These are phyloP conservation scores for Russula foetens DNA, from an alignment of 768 basidiomycete species.

Conservation along the genomic window DNA sequence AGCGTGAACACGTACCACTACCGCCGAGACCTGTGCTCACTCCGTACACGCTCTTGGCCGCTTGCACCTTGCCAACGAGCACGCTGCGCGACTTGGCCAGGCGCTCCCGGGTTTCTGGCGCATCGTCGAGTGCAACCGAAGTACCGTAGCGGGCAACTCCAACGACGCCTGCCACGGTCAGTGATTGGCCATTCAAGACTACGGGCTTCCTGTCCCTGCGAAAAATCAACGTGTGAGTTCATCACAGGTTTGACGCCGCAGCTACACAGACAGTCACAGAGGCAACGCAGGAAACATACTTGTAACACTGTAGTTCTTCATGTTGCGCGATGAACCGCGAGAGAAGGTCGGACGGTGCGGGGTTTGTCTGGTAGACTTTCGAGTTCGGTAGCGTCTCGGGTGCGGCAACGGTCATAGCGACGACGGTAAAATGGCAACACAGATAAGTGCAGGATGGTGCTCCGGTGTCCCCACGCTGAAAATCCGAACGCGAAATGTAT, in stretches of 20 bases:
- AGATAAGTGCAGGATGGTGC: not conserved
- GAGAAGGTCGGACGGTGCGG: conserved; percentile 33
- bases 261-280: not conserved
- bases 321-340: conserved; percentile 48
- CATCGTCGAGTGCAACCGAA: conserved; percentile 41
- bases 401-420: not conserved
- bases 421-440: not conserved
- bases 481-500: not conserved
- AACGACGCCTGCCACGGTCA: conserved; percentile 72
- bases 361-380: not conserved
- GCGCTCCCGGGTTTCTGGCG: conserved; percentile 39
- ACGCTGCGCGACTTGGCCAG: conserved; percentile 55
- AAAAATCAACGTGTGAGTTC: not conserved
- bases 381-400: not conserved
- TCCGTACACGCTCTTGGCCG: conserved; percentile 71
- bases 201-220: conserved; percentile 54
- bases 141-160: conserved; percentile 62
- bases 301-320: conserved; percentile 56
- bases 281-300: conserved; percentile 34
- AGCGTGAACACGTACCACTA: conserved; percentile 38
- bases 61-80: conserved; percentile 57
- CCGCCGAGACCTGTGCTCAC: conserved; percentile 85
- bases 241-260: not conserved
- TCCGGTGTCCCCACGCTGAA: not conserved
- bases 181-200: conserved; percentile 57